These are phyloP conservation scores for Orbilia quercus DNA, from an alignment of 2,329 filamentous ascomycete genomes.

Conservation along the genomic window DNA sequence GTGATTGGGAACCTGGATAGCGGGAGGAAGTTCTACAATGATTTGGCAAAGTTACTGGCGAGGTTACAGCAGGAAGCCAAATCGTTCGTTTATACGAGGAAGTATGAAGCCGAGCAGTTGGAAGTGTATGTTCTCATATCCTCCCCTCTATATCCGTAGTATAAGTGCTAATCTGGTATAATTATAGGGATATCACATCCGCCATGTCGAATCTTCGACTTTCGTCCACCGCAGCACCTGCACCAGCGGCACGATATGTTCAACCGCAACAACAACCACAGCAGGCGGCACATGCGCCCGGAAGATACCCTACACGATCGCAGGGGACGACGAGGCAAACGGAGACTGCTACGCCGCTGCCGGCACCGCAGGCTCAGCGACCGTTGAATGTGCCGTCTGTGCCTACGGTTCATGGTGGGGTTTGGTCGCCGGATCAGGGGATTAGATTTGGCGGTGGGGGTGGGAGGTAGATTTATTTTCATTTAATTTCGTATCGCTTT, in stretches of 20 bases:
- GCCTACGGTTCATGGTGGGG: conserved; percentile 66
- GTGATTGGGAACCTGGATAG: conserved; percentile 91
- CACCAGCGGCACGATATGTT: conserved; percentile 43
- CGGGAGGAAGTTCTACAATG: conserved; percentile 96
- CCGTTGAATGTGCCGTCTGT: conserved; percentile 62
- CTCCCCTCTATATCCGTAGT: neutral
- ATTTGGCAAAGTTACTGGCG: conserved; percentile 86
- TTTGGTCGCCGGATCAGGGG: conserved; percentile 84
- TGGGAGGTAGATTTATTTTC: conserved; percentile 37
- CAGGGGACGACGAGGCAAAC: conserved; percentile 66
- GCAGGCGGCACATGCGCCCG: conserved; percentile 62
- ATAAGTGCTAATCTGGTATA: conserved; percentile 47
- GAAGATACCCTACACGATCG: conserved; percentile 69
- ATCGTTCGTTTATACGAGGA: conserved; percentile 81
- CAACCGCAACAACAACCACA: conserved; percentile 62
- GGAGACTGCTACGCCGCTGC: conserved; percentile 69
- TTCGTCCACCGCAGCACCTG: conserved; percentile 32
- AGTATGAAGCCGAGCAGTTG: conserved; percentile 80
- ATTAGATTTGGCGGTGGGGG: conserved; percentile 74
- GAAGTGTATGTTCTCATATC: conserved; percentile 72
- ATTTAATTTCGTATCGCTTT: too few relatives aligned
- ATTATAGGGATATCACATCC: conserved; percentile 11
- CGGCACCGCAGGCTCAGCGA: conserved; percentile 67
- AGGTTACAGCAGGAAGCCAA: conserved; percentile 83
- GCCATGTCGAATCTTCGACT: conserved; percentile 36